Evolutionary conservation across 441 rosid genomes (phyloP).

Genomic region (Corymbia calophylla): DNA sequence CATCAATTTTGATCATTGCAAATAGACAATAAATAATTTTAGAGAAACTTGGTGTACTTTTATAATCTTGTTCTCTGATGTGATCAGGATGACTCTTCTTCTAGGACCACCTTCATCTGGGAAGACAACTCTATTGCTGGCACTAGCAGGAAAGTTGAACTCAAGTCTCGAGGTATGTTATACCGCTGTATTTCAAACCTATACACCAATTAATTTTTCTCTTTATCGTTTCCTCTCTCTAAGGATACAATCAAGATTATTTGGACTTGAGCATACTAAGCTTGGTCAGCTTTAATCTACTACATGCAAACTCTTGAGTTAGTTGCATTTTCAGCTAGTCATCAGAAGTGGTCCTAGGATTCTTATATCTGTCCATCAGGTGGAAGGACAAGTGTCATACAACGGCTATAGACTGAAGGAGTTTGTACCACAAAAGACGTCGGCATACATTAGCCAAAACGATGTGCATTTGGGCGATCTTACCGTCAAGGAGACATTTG

Average conservation of each 20-base stretch:
- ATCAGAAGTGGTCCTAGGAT: background rate
- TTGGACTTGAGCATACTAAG: background rate
- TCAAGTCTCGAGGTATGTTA: conserved; percentile 29
- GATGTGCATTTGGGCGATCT: conserved; percentile 67
- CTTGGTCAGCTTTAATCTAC: background rate
- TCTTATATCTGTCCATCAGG: conserved; percentile 25
- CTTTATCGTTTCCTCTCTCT: background rate
- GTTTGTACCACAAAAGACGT: conserved; percentile 56
- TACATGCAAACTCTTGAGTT: background rate
- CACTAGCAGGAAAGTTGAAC: conserved; percentile 78
- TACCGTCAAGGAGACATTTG: conserved; percentile 70
- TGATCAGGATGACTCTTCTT: conserved; percentile 62
- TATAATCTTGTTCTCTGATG: background rate
- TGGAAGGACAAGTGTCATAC: conserved; percentile 52
- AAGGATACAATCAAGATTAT: background rate
- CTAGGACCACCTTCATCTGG: conserved; percentile 91
- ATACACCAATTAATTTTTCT: background rate
- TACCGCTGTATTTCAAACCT: background rate
- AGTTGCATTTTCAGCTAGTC: background rate
- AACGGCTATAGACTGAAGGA: conserved; percentile 54
- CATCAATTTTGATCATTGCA: background rate
- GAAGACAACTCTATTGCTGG: conserved; percentile 68
- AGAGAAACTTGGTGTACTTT: background rate
- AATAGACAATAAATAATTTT: background rate
- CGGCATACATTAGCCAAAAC: conserved; percentile 64